Percentiles rank a stretch among this genome's conserved stretches.
Evolutionary conservation across 192 early-diverging fungal species (phyloP).

Genomic region (Linnemannia schmuckeri): DNA sequence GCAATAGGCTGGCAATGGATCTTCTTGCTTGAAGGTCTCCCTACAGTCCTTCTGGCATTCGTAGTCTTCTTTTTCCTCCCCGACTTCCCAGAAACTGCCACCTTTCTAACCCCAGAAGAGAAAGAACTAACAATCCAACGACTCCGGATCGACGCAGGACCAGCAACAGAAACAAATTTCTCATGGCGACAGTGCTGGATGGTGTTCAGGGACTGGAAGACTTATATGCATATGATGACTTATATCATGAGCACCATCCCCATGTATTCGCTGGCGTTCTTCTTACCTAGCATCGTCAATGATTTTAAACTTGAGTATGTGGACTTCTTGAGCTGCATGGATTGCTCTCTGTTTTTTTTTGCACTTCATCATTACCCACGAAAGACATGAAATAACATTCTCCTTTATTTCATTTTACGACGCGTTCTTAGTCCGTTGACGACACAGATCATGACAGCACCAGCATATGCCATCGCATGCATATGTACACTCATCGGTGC

Average conservation of each 20-base stretch:
- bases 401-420: background rate
- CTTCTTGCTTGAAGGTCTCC: slow-evolving; percentile 75
- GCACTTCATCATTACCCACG: background rate
- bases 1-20: slow-evolving; percentile 70
- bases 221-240: slow-evolving; percentile 62
- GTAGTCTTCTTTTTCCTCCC: slow-evolving; percentile 53
- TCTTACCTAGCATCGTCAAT: slow-evolving; percentile 77
- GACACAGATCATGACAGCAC: slow-evolving; percentile 56
- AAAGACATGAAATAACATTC: background rate
- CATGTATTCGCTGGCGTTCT: slow-evolving; percentile 71
- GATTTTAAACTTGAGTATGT: slow-evolving; percentile 68
- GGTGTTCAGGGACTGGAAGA: slow-evolving; percentile 64
- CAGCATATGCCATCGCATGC: slow-evolving; percentile 59
- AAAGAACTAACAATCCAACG: slow-evolving; percentile 46
- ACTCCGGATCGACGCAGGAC: slow-evolving; percentile 61
- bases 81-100: slow-evolving; percentile 60
- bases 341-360: no score
- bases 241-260: slow-evolving; percentile 74
- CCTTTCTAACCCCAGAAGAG: slow-evolving; percentile 59
- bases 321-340: background rate
- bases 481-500: slow-evolving; percentile 23
- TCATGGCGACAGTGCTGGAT: slow-evolving; percentile 61
- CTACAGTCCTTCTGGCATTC: slow-evolving; percentile 44
- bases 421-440: background rate
- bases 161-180: slow-evolving; percentile 57